These are phyloP conservation scores for Hygrocybe coccinea DNA, from an alignment of 768 basidiomycete species.

Conservation along the genomic window DNA sequence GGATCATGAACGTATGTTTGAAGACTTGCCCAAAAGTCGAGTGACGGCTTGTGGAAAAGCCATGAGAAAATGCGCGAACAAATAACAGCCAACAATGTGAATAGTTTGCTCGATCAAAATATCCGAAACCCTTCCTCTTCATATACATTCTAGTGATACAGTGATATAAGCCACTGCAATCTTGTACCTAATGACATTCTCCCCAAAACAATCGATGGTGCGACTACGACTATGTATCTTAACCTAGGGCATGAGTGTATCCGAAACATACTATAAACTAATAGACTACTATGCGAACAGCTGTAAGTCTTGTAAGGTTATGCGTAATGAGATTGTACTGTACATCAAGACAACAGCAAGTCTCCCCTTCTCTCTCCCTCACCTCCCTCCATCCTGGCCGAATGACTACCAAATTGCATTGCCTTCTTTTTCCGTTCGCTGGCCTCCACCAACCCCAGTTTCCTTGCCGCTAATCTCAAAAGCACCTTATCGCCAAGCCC, in stretches of 20 bases:
- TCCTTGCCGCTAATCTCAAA: slow-evolving; percentile 62
- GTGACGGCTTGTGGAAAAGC: slow-evolving; percentile 46
- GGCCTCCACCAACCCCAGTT: slow-evolving; percentile 72
- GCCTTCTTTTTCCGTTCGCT: slow-evolving; percentile 81
- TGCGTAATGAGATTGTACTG: slow-evolving; percentile 34
- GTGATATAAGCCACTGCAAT: too few relatives aligned
- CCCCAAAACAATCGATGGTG: too few relatives aligned
- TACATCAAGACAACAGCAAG: slow-evolving; percentile 10
- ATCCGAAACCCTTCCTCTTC: too few relatives aligned
- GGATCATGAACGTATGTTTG: background rate
- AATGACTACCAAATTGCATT: slow-evolving; percentile 94
- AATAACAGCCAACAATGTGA: background rate
- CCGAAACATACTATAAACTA: too few relatives aligned
- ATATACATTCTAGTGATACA: too few relatives aligned
- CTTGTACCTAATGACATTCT: too few relatives aligned
- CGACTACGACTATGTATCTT: too few relatives aligned
- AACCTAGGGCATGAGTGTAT: too few relatives aligned
- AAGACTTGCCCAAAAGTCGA: slow-evolving; percentile 45
- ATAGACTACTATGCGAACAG: too few relatives aligned
- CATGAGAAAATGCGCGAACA: slow-evolving; percentile 31
- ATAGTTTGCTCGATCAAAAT: too few relatives aligned
- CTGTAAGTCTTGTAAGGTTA: too few relatives aligned
- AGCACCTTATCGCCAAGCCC: slow-evolving; percentile 89
- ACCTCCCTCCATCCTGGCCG: slow-evolving; percentile 66
- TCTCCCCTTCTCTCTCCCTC: slow-evolving; percentile 5